These are phyloP conservation scores for Zygosaccharomyces sapae DNA, from an alignment of 1,139 yeast species.

Conservation along the genomic window DNA sequence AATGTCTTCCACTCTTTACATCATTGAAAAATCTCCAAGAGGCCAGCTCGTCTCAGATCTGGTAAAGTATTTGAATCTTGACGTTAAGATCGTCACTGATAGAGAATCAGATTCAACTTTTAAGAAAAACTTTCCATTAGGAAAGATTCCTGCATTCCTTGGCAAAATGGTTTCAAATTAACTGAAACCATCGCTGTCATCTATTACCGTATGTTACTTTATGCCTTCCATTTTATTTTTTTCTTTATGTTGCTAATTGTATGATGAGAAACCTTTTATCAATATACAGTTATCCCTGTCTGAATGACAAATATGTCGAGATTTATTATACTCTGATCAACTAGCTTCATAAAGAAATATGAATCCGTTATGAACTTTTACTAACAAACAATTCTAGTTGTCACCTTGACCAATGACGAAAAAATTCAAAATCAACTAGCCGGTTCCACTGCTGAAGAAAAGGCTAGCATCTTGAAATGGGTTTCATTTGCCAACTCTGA, in stretches of 20 bases:
- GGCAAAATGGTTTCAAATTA: conserved; percentile 79
- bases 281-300: conserved; percentile 28
- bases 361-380: background rate
- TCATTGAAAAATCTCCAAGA: conserved; percentile 42
- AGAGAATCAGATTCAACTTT: conserved; percentile 44
- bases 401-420: conserved; percentile 27
- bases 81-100: conserved; percentile 53
- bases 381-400: conserved; percentile 16
- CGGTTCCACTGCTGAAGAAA: conserved; percentile 60
- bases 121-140: conserved; percentile 61
- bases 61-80: conserved; percentile 66
- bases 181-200: conserved; percentile 73
- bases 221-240: conserved; percentile 14
- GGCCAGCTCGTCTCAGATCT: conserved; percentile 53
- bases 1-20: conserved; percentile 48
- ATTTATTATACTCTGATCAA: background rate
- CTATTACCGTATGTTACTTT: conserved; percentile 32
- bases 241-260: conserved; percentile 21
- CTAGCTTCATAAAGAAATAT: background rate
- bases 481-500: conserved; percentile 68
- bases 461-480: conserved; percentile 69
- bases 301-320: conserved; percentile 13
- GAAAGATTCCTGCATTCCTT: conserved; percentile 69
- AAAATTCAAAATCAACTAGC: conserved; percentile 38
- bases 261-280: conserved; percentile 17